Conservation (phyloP, 352 stramenopile species). For the Globisporangium irregulare region DNA sequence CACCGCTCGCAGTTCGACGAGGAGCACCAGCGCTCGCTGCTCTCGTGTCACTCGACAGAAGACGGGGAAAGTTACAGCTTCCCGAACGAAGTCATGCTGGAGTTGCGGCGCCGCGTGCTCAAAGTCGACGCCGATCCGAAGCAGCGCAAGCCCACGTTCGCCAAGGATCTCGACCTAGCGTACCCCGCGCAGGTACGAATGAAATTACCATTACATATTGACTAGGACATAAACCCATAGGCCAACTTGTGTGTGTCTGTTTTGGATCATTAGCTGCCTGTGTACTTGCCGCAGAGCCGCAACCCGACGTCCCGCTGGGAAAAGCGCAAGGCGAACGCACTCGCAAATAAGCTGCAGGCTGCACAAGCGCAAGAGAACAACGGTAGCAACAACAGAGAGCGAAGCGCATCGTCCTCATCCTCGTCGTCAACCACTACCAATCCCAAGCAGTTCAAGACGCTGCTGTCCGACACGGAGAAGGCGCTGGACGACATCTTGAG, state of each 20-base stretch:
- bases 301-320: constrained; percentile 29
- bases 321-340: constrained; percentile 34
- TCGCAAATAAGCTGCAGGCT: constrained; percentile 17
- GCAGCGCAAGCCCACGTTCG: constrained; percentile 24
- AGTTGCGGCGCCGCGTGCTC: constrained; percentile 67
- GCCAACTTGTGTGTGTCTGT: not conserved
- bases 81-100: constrained; percentile 59
- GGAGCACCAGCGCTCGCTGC: constrained; percentile 65
- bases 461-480: constrained; percentile 50
- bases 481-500: constrained; percentile 47
- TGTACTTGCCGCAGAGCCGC: constrained; percentile 1
- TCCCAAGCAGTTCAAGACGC: constrained; percentile 20
- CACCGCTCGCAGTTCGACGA: constrained; percentile 63
- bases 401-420: not conserved
- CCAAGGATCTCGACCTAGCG: constrained; percentile 19
- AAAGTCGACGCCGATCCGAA: constrained; percentile 32
- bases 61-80: constrained; percentile 25
- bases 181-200: constrained; percentile 13
- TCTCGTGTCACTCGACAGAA: constrained; percentile 46
- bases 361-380: not conserved
- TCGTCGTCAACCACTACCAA: constrained; percentile 11
- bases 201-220: too few species aligned
- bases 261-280: not conserved
- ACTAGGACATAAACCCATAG: too few species aligned
- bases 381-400: constrained; percentile 11